Percentiles rank a stretch among this genome's conserved stretches.
Conservation (phyloP, 2,329 filamentous ascomycete species). For the Elsinoe arachidis region DNA sequence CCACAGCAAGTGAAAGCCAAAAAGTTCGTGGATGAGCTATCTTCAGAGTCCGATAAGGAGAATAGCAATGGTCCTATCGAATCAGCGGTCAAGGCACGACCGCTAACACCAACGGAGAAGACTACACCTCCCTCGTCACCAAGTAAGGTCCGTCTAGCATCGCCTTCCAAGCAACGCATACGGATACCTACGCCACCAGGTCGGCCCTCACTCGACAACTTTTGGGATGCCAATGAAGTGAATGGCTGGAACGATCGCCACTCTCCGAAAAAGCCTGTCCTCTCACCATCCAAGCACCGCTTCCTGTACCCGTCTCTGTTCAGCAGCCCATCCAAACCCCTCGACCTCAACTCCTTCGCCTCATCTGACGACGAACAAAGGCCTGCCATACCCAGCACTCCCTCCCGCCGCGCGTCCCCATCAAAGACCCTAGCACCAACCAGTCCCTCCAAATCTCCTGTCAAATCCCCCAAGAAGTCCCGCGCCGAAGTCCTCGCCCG, state of each 20-base stretch:
- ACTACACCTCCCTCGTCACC: conserved; percentile 38
- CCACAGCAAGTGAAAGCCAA: too few relatives aligned
- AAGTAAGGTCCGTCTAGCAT: conserved; percentile 34
- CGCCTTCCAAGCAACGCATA: conserved; percentile 38
- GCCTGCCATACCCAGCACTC: not conserved
- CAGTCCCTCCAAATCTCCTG: not conserved
- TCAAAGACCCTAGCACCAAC: not conserved
- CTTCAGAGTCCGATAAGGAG: conserved; percentile 24
- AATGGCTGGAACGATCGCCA: conserved; percentile 58
- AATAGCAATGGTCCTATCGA: conserved; percentile 18
- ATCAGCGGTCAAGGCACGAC: not conserved
- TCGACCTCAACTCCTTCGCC: conserved; percentile 15
- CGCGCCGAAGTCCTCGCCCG: conserved; percentile 35
- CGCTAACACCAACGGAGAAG: not conserved
- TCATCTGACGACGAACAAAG: conserved; percentile 9
- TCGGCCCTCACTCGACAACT: conserved; percentile 46
- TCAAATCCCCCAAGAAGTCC: conserved; percentile 19
- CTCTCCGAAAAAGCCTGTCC: conserved; percentile 43
- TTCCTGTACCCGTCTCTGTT: conserved; percentile 12
- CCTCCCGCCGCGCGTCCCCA: not conserved
- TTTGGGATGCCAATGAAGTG: conserved; percentile 52
- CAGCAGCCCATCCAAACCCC: not conserved
- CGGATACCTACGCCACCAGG: conserved; percentile 48
- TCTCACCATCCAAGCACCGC: conserved; percentile 29
- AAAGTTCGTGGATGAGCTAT: not conserved